Evolutionary conservation across 192 early-diverging fungal species (phyloP), one percentile per base, ranked within the genome.

Genomic region (Phycomyces nitens): DNA sequence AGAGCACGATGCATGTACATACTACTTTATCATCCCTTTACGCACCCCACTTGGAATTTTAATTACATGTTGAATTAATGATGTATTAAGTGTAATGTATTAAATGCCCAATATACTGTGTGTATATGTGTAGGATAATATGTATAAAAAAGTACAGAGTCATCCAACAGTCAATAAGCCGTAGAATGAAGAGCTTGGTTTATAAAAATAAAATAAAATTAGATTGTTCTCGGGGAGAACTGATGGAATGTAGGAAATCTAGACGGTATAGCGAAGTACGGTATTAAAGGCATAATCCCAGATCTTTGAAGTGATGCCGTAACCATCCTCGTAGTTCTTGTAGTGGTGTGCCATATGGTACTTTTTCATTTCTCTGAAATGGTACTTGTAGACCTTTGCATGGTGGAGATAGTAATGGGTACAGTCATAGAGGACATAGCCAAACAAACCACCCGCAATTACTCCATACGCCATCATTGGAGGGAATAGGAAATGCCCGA

Each of bases 341-440:
- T 98, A 98, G 72, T 98, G 96, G 71, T 98, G 96, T 53, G 91
- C 91, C 57, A 98, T 74, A 58, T 98, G 96, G 67, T 96, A 96
- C 6, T 88, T 87, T 73, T 98, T 98, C 86, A 98, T 92, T 59
- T 90, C 85, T 51, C 77, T 82, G 58, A 94, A 82, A 75, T 92
- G 86, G 42, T 80, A 69, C 44, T 81, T 79, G 58, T 81, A 77
- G 8, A 92, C 88, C 26, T 83, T 80, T 43, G 90, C 92, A 72
- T 98, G 96, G 75, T 98, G 96, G 26, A 95, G 83, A 80, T 94
- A 94, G 73, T 96, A 98, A 69, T 98, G 96, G 11, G 86, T 91
- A 65, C 90, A 76, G 68, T 98, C 96, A 77, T 98, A 98, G n/a
- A 87, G 67, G 38, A 98, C 78, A 67, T 94, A 98, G 34, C 94